phyloP scores from a whole-genome alignment of 2,329 filamentous ascomycete species.

The Fusarium anthophilum region DNA sequence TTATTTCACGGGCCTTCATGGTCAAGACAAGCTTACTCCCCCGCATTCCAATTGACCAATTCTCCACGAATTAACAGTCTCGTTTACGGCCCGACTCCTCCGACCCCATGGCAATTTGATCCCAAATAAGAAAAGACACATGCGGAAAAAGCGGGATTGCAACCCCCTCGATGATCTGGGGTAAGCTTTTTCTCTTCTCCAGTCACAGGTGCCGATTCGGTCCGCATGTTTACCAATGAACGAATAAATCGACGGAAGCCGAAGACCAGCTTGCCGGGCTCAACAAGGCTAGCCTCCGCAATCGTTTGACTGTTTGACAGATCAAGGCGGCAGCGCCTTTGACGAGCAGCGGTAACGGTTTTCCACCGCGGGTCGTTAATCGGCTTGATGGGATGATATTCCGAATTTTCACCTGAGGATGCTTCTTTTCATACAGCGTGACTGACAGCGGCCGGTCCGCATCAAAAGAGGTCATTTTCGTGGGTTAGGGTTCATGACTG shows the following conservation, averaged over 20 bases:
- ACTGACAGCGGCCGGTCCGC: background rate
- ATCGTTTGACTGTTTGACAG: background rate
- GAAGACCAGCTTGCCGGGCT: background rate
- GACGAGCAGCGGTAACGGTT: background rate
- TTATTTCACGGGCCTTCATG: background rate
- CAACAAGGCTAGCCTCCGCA: background rate
- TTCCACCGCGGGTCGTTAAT: background rate
- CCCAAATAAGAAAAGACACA: slow-evolving; percentile 9
- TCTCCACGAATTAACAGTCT: slow-evolving; percentile 30
- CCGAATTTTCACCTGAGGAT: background rate
- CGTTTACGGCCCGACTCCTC: slow-evolving; percentile 27
- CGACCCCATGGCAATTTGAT: background rate
- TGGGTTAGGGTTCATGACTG: slow-evolving; percentile 25
- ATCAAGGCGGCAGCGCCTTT: slow-evolving; percentile 10
- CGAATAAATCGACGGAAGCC: background rate
- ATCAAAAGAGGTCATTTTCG: background rate
- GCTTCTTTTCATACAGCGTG: background rate
- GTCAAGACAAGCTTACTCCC: slow-evolving; percentile 21
- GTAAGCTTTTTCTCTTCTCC: background rate
- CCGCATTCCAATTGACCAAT: slow-evolving; percentile 24
- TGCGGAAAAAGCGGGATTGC: slow-evolving; percentile 27
- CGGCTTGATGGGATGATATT: slow-evolving; percentile 9
- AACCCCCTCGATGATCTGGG: slow-evolving; percentile 8
- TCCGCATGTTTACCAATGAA: background rate
- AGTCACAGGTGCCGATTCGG: background rate